These are phyloP conservation scores for Skeletonema potamos DNA, from an alignment of 108 stramenopile species.

Conservation along the genomic window DNA sequence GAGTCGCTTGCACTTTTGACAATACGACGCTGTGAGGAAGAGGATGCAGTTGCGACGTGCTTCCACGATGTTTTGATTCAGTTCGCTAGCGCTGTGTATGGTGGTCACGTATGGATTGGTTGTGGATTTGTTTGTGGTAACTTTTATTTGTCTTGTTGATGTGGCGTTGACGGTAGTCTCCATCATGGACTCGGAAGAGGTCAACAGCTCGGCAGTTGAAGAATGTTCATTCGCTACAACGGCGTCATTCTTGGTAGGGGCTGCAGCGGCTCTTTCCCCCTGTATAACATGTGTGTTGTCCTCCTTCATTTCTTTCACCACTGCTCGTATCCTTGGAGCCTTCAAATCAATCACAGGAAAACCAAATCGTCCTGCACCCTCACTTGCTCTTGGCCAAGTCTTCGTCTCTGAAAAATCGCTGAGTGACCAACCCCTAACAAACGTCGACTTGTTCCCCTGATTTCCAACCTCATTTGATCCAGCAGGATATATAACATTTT, in stretches of 20 bases:
- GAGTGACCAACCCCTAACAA: constrained; percentile 56
- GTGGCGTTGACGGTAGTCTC: not conserved
- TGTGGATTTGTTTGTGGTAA: constrained; percentile 9
- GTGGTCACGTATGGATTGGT: constrained; percentile 49
- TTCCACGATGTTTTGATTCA: constrained; percentile 48
- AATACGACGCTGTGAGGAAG: constrained; percentile 68
- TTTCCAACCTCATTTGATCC: constrained; percentile 8
- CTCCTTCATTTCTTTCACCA: constrained; percentile 17
- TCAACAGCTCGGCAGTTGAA: not conserved
- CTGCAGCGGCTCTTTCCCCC: not conserved
- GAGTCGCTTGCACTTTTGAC: constrained; percentile 61
- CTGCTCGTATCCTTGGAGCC: not conserved
- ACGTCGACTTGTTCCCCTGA: constrained; percentile 7
- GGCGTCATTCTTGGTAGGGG: not conserved
- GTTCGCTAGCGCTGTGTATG: constrained; percentile 41
- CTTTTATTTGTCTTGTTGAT: constrained; percentile 9
- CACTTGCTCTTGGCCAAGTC: constrained; percentile 67
- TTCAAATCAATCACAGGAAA: constrained; percentile 53
- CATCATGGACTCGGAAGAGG: not conserved
- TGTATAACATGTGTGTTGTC: not conserved
- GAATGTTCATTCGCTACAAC: not conserved
- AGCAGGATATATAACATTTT: constrained; percentile 36
- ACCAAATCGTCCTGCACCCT: constrained; percentile 61
- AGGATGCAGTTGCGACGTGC: constrained; percentile 47
- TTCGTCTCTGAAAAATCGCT: constrained; percentile 64